Evolutionary conservation across 2,329 filamentous ascomycete genomes (phyloP).

Genomic region (Mycogone perniciosa): DNA sequence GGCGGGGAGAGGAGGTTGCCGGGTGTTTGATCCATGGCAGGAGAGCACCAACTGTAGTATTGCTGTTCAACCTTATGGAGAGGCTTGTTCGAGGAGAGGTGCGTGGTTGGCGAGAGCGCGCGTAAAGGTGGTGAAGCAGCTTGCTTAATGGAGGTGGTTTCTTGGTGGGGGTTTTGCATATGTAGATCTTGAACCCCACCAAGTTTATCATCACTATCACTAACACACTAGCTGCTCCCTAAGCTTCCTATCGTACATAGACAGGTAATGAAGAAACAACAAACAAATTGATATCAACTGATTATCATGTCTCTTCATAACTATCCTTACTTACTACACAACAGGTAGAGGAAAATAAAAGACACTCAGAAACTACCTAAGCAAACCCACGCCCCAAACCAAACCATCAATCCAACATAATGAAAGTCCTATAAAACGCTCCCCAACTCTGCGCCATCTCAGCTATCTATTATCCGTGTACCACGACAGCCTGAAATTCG

Average conservation of each 20-base stretch:
- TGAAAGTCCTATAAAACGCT: not conserved
- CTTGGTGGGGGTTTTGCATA: too few species aligned
- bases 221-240: too few species aligned
- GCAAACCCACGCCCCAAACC: slow-evolving; percentile 1
- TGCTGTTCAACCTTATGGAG: too few species aligned
- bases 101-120: not conserved
- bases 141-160: too few species aligned
- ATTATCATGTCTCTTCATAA: slow-evolving; percentile 13
- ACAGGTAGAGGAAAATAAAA: not conserved
- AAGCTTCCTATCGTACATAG: not conserved
- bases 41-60: not conserved
- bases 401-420: not conserved
- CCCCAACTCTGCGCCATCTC: not conserved
- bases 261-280: not conserved
- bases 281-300: slow-evolving; percentile 11
- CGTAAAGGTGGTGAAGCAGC: too few species aligned
- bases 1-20: slow-evolving; percentile 35
- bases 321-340: slow-evolving; percentile 7
- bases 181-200: too few species aligned
- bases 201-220: too few species aligned
- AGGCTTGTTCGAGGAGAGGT: too few species aligned
- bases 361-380: not conserved
- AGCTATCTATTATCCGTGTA: not conserved
- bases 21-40: slow-evolving; percentile 17
- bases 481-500: slow-evolving; percentile 22